phyloP scores from a whole-genome alignment of 1,284 basidiomycete genomes.

The Flammula alnicola region DNA sequence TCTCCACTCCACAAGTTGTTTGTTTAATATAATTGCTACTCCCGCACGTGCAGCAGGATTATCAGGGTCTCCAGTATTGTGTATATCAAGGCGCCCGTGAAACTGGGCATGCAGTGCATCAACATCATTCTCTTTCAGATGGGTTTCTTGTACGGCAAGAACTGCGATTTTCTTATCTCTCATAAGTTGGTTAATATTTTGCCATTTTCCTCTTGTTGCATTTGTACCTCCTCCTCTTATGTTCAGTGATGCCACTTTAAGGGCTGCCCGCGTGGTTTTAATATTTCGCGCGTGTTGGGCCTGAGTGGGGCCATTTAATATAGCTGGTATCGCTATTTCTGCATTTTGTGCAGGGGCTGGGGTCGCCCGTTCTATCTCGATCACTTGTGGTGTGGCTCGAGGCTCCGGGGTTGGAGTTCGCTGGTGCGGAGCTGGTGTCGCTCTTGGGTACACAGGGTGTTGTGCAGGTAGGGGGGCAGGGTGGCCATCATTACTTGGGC shows the following conservation, averaged over 20 bases:
- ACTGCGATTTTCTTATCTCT: slow-evolving; percentile 22
- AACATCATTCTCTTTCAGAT: slow-evolving; percentile 13
- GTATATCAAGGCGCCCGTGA: slow-evolving; percentile 14
- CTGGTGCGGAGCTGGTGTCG: too few relatives aligned
- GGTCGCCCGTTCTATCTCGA: too few relatives aligned
- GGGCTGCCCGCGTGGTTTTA: slow-evolving; percentile 16
- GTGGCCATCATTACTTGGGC: too few relatives aligned
- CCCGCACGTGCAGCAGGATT: slow-evolving; percentile 19
- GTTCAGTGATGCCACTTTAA: slow-evolving; percentile 23
- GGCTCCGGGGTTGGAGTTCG: too few relatives aligned
- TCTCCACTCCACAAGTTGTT: slow-evolving; percentile 11
- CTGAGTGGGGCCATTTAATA: too few relatives aligned
- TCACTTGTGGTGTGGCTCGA: too few relatives aligned
- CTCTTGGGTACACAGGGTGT: too few relatives aligned
- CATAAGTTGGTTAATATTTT: slow-evolving; percentile 23
- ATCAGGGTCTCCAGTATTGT: slow-evolving; percentile 7
- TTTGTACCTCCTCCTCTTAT: slow-evolving; percentile 20
- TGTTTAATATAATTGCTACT: slow-evolving; percentile 28
- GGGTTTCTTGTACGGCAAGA: slow-evolving; percentile 26
- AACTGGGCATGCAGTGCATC: slow-evolving; percentile 11
- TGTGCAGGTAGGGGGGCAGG: too few relatives aligned
- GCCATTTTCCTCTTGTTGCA: slow-evolving; percentile 20
- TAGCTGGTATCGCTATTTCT: too few relatives aligned
- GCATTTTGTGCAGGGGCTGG: too few relatives aligned
- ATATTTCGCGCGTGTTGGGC: background rate